Percentiles rank a stretch among this genome's conserved stretches.
Evolutionary conservation across 2,329 filamentous ascomycete genomes (phyloP).

Genomic region (Fusarium begoniae): DNA sequence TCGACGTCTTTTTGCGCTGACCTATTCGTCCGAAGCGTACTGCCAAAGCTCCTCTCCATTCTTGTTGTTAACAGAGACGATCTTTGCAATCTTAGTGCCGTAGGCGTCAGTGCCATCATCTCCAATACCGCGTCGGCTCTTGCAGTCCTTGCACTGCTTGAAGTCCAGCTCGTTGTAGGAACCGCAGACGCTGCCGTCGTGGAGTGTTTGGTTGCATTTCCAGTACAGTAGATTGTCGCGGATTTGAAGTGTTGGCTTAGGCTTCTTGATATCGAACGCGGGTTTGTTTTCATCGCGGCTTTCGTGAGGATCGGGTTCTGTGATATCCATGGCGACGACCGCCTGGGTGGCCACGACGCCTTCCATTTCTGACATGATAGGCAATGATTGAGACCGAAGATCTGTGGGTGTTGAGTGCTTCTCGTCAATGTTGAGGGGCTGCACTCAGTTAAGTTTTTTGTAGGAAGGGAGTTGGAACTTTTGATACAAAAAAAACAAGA

Average conservation of each 20-base stretch:
- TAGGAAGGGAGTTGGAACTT: background rate
- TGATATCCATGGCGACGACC: conserved; percentile 6
- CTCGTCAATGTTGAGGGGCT: background rate
- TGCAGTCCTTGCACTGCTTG: conserved; percentile 25
- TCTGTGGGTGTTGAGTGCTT: background rate
- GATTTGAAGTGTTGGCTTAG: conserved; percentile 11
- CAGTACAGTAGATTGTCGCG: conserved; percentile 21
- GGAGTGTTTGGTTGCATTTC: conserved; percentile 24
- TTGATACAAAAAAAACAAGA: background rate
- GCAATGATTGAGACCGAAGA: background rate
- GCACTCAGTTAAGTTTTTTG: background rate
- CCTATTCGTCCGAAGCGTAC: background rate
- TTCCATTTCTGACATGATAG: conserved; percentile 1
- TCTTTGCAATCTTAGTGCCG: conserved; percentile 24
- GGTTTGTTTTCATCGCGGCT: background rate
- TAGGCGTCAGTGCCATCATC: conserved; percentile 24
- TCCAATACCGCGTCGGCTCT: conserved; percentile 16
- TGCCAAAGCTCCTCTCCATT: conserved; percentile 19
- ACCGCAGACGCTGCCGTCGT: conserved; percentile 11
- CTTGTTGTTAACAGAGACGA: conserved; percentile 14
- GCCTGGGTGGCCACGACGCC: conserved; percentile 1
- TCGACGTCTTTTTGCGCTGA: background rate
- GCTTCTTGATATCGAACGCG: conserved; percentile 4
- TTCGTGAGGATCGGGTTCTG: background rate
- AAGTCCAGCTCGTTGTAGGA: conserved; percentile 15